A percentile compares a stretch with the other conserved stretches of the same genome.
These are phyloP conservation scores for Pyrenochaeta sp. DNA, from an alignment of 2,329 filamentous ascomycete species.

Conservation along the genomic window DNA sequence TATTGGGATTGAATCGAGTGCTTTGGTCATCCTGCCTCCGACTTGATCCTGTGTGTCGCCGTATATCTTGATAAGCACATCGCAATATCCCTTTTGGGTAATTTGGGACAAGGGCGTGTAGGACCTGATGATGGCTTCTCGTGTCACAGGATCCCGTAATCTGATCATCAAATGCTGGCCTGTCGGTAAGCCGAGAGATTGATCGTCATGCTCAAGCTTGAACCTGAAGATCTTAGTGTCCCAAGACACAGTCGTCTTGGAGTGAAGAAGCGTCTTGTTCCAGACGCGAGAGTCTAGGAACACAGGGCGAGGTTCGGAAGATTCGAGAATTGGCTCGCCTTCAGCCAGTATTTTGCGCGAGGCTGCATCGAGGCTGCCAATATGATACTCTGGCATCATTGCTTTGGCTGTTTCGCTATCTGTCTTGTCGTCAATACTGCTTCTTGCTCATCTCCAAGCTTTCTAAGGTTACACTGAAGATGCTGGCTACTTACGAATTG, in stretches of 20 bases:
- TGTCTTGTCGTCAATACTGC: conserved; percentile 51
- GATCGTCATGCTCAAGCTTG: conserved; percentile 74
- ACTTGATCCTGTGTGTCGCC: conserved; percentile 63
- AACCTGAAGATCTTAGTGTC: conserved; percentile 87
- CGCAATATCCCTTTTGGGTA: conserved; percentile 68
- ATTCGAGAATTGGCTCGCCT: conserved; percentile 53
- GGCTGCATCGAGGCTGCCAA: conserved; percentile 75
- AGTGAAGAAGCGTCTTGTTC: conserved; percentile 75
- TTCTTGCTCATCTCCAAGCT: not conserved
- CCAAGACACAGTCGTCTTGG: conserved; percentile 74
- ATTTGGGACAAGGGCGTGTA: conserved; percentile 84
- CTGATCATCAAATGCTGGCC: conserved; percentile 90
- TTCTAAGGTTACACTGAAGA: too few species aligned
- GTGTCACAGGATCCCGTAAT: conserved; percentile 73
- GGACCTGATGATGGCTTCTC: conserved; percentile 79
- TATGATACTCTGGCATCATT: conserved; percentile 88
- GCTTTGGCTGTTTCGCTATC: conserved; percentile 90
- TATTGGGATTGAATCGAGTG: conserved; percentile 75
- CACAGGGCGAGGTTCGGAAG: conserved; percentile 59
- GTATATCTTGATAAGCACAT: conserved; percentile 87
- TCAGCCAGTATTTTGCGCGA: conserved; percentile 64
- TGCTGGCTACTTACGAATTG: conserved; percentile 74
- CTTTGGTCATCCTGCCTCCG: conserved; percentile 84
- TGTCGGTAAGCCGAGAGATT: conserved; percentile 78
- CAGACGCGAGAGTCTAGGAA: conserved; percentile 79